Base-by-base conservation (phyloP, 805 yeast species). In the Torulaspora indica region DNA sequence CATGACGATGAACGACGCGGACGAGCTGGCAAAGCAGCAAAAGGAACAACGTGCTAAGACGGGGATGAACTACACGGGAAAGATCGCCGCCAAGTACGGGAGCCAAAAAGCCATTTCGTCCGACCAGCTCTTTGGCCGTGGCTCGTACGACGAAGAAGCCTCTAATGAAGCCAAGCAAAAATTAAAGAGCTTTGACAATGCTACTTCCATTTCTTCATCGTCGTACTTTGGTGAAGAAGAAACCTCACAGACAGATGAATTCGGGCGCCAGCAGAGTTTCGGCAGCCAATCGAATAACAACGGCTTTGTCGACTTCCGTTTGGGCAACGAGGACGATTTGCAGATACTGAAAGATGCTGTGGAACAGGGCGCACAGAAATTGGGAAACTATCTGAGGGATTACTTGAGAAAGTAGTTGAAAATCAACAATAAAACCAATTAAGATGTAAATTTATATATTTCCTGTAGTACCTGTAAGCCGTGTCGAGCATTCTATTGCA, bases 41-140 rank as follows among this genome's bases (percentile, higher is more conserved):
- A 68, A 69, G 48, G 66, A 61, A 39, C 49, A 63, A 46, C 58
- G 51, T 51, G 71, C 74, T 34, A 77, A 78, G 23, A 67, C 77
- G 30, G 81, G 78, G 35, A 78, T 76, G 43, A 73, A 74, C 54
- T 84, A 84, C 62, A 79, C 88, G 1, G 93, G 93, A 29, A 82
- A 81, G 52, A 85, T 85, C 24, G 79, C 78, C 30, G 73, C 71
- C 58, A 86, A 88, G 69, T 93, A 77, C 62, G 97, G 97, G 45
- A 71, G 70, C 32, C 96, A 90, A 64, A 91, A 87, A 75, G 96
- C 90, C 38, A 93, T 93, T 51, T 93, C 98, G 0, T 90, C 97
- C 1, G 98, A 93, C 67, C 95, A 90, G 69, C 79, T 78, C 58
- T 93, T 93, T 66, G 96, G 96, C 14, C 81, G 95, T 59, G 91